A percentile compares a stretch with the other conserved stretches of the same genome.
phyloP scores from a whole-genome alignment of 164 flowering plant genomes.

The Piper longum region DNA sequence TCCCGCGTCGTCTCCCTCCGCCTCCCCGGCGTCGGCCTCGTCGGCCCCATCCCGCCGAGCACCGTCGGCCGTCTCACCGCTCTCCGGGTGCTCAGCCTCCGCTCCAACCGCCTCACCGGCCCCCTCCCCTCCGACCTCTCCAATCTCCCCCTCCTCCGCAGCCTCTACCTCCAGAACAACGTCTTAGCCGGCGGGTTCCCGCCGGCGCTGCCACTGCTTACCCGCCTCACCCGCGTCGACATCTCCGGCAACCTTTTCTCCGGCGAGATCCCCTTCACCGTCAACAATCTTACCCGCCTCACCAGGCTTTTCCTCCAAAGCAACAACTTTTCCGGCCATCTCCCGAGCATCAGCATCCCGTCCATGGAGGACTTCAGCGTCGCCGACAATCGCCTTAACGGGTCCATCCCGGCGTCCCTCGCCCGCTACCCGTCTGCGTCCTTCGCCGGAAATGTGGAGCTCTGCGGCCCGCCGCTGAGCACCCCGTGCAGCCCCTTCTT shows the following conservation, averaged over 20 bases:
- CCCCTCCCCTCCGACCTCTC: conserved; percentile 57
- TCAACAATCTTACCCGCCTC: conserved; percentile 52
- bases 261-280: conserved; percentile 49
- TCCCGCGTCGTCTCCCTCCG: conserved; percentile 44
- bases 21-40: conserved; percentile 70
- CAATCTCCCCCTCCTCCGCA: conserved; percentile 35
- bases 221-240: conserved; percentile 46
- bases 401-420: conserved; percentile 54
- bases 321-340: conserved; percentile 51
- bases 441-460: conserved; percentile 48
- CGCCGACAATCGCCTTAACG: conserved; percentile 54
- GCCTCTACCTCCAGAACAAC: conserved; percentile 60
- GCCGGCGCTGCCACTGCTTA: conserved; percentile 19
- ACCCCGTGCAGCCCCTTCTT: conserved; percentile 46
- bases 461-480: conserved; percentile 66
- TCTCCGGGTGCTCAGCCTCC: conserved; percentile 74
- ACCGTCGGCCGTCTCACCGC: conserved; percentile 42
- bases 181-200: conserved; percentile 63
- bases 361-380: conserved; percentile 21
- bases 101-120: conserved; percentile 61
- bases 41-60: conserved; percentile 52
- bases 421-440: conserved; percentile 30
- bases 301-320: conserved; percentile 47
- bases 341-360: conserved; percentile 37
- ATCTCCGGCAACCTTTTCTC: conserved; percentile 51